Percentiles rank a stretch among this genome's conserved stretches.
Evolutionary conservation across 164 flowering plant genomes (phyloP).

Genomic region (Magnolia officinalis): DNA sequence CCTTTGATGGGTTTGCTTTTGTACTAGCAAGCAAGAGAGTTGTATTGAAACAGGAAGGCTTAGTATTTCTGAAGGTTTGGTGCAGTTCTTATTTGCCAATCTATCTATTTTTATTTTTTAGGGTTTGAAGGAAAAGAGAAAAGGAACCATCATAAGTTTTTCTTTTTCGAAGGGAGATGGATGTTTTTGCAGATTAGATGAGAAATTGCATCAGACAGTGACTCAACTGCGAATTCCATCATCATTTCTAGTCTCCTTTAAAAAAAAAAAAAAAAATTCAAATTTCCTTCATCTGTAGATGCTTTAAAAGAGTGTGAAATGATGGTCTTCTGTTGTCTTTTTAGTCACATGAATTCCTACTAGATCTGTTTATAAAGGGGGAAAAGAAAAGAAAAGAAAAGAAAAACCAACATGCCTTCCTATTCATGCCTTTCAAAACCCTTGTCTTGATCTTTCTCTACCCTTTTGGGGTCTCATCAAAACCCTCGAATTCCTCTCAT

Average conservation of each 20-base stretch:
- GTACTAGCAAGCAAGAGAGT: conserved; percentile 7
- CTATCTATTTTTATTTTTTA: conserved; percentile 2
- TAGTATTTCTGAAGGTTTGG: conserved; percentile 9
- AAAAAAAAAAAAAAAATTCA: not conserved
- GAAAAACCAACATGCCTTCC: not conserved
- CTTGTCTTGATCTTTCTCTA: not conserved
- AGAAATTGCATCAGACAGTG: conserved; percentile 7
- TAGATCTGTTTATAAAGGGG: conserved; percentile 12
- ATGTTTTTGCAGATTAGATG: conserved; percentile 7
- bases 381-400: not conserved
- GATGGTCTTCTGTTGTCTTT: conserved; percentile 18
- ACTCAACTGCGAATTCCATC: conserved; percentile 9
- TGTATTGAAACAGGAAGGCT: not conserved
- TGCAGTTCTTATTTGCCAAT: conserved; percentile 1
- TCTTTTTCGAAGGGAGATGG: conserved; percentile 12
- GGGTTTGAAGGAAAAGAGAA: conserved; percentile 11
- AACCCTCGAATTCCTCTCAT: not conserved
- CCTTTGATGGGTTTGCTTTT: conserved; percentile 11
- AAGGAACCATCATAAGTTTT: conserved; percentile 4
- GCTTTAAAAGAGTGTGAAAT: conserved; percentile 6
- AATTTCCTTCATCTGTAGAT: conserved; percentile 9
- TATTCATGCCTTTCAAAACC: not conserved
- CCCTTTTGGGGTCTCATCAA: not conserved
- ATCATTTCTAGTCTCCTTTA: conserved; percentile 3
- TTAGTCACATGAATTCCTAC: conserved; percentile 17